Conservation (phyloP, 805 yeast genomes). For the Isabelozyma gotoi region DNA sequence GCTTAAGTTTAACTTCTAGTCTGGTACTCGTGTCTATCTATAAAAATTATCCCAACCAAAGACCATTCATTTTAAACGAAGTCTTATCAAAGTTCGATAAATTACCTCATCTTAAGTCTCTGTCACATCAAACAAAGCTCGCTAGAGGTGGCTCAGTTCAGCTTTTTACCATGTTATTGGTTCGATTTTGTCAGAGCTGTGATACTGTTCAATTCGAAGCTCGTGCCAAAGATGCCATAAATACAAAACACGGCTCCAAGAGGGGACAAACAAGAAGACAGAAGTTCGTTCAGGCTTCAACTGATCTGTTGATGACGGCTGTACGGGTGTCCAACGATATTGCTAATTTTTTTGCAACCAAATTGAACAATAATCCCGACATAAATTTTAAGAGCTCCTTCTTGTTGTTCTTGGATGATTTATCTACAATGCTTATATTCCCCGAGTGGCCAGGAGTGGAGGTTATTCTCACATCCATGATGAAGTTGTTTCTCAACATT, state of each 20-base stretch:
- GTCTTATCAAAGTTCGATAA: constrained; percentile 50
- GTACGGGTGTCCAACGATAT: constrained; percentile 22
- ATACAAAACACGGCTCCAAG: not conserved
- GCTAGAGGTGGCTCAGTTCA: constrained; percentile 50
- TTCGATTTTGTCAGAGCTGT: constrained; percentile 43
- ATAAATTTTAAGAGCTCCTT: constrained; percentile 34
- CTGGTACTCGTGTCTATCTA: constrained; percentile 34
- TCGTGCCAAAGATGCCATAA: constrained; percentile 5
- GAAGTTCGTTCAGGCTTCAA: constrained; percentile 1
- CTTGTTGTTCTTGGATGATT: constrained; percentile 58
- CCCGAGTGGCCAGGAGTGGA: constrained; percentile 70
- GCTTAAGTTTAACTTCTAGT: constrained; percentile 25
- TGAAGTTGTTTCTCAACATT: constrained; percentile 41
- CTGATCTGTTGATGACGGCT: constrained; percentile 4
- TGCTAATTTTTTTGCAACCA: constrained; percentile 19
- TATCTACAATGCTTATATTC: constrained; percentile 44
- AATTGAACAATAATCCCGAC: constrained; percentile 22
- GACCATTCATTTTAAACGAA: constrained; percentile 62
- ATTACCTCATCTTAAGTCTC: constrained; percentile 44
- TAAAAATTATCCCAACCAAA: constrained; percentile 46
- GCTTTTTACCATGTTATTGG: constrained; percentile 44
- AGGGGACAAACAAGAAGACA: constrained; percentile 4
- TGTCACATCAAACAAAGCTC: constrained; percentile 44
- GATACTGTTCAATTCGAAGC: constrained; percentile 14
- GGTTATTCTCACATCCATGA: constrained; percentile 43